Conservation (phyloP, 176 grass and related monocot species). For the Leersia perrieri region DNA sequence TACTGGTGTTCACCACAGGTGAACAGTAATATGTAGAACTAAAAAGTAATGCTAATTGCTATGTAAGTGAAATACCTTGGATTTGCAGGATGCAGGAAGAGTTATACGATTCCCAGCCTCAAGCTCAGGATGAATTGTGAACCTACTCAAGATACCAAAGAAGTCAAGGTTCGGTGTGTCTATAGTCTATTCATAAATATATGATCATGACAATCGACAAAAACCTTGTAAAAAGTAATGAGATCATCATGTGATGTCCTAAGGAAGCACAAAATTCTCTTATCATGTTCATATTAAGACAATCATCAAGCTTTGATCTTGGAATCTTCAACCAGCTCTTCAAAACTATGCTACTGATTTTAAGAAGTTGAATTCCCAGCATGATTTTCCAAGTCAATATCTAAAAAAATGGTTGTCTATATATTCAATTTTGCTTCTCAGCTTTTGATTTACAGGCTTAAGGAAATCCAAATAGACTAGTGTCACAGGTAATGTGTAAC, state of each 20-base stretch:
- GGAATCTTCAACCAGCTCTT: not conserved
- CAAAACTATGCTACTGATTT: not conserved
- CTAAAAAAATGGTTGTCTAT: not conserved
- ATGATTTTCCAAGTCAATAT: not conserved
- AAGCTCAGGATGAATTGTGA: constrained; percentile 65
- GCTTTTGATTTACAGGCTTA: constrained; percentile 1
- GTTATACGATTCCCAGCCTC: constrained; percentile 82
- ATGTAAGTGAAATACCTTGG: constrained; percentile 48
- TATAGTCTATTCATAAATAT: not conserved
- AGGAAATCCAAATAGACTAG: not conserved
- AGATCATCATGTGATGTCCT: not conserved
- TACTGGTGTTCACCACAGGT: constrained; percentile 12
- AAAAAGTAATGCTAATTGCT: not conserved
- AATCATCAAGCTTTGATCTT: not conserved
- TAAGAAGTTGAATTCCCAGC: not conserved
- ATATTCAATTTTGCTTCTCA: not conserved
- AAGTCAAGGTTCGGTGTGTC: not conserved
- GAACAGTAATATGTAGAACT: not conserved
- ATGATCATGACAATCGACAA: constrained; percentile 2
- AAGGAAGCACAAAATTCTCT: not conserved
- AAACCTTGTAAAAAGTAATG: not conserved
- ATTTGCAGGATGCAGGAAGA: constrained; percentile 65
- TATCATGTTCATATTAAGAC: not conserved
- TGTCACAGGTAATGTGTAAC: not conserved
- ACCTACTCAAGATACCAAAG: constrained; percentile 50